Evolutionary conservation across 2,329 filamentous ascomycete species (phyloP).

Genomic region (Plenodomus lindquistii): DNA sequence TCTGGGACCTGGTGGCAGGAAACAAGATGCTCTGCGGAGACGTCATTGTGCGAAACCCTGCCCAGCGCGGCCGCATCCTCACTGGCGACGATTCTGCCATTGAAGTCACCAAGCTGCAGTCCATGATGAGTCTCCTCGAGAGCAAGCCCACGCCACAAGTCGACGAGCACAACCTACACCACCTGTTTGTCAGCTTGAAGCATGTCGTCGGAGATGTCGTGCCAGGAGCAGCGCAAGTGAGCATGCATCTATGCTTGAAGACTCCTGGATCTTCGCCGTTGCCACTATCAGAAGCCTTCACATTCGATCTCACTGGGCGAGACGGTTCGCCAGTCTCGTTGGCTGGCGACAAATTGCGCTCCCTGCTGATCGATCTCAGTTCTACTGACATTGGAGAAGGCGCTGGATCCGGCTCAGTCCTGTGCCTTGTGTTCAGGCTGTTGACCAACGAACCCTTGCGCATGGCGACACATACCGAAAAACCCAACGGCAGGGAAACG

Average conservation of each 20-base stretch:
- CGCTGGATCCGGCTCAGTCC: slow-evolving; percentile 67
- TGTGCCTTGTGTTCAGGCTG: slow-evolving; percentile 85
- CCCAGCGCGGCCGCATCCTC: slow-evolving; percentile 78
- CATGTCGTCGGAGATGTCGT: slow-evolving; percentile 76
- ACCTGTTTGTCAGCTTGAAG: slow-evolving; percentile 82
- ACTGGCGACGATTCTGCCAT: slow-evolving; percentile 93
- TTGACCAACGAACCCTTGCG: slow-evolving; percentile 60
- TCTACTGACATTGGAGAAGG: slow-evolving; percentile 72
- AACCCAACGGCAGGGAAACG: slow-evolving; percentile 22
- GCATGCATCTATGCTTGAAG: slow-evolving; percentile 77
- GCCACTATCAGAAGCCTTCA: slow-evolving; percentile 81
- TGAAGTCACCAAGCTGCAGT: slow-evolving; percentile 87
- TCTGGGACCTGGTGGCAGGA: slow-evolving; percentile 92
- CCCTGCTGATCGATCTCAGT: slow-evolving; percentile 84
- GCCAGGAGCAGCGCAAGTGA: slow-evolving; percentile 71
- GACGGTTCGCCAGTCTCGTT: slow-evolving; percentile 69
- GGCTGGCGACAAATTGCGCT: slow-evolving; percentile 72
- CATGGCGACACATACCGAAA: slow-evolving; percentile 31
- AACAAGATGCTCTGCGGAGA: slow-evolving; percentile 95
- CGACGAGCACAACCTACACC: slow-evolving; percentile 75
- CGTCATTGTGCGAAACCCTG: slow-evolving; percentile 90
- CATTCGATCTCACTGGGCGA: slow-evolving; percentile 74
- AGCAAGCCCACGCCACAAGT: slow-evolving; percentile 71
- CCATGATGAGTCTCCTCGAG: slow-evolving; percentile 91
- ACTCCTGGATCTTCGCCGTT: slow-evolving; percentile 64